phyloP scores from a whole-genome alignment of 768 basidiomycete species.

The Russula sp. region DNA sequence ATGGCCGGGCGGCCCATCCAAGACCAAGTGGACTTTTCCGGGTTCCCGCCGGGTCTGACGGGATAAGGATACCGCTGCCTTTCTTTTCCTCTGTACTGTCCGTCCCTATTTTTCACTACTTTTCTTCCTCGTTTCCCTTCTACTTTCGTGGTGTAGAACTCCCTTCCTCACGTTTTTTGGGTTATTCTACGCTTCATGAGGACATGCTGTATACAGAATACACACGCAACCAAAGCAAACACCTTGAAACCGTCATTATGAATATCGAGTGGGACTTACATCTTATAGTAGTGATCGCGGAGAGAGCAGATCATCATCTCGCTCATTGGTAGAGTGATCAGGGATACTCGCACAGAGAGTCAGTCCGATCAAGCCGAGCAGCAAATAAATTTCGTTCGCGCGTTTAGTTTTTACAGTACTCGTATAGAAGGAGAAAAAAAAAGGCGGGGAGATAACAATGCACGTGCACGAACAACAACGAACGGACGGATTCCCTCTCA shows the following conservation, averaged over 20 bases:
- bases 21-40: constrained; percentile 92
- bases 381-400: neutral
- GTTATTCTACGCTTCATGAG: neutral
- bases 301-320: neutral
- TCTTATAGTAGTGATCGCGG: neutral
- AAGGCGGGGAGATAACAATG: neutral
- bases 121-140: neutral
- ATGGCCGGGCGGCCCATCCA: constrained; percentile 63
- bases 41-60: constrained; percentile 76
- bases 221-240: neutral
- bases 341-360: no score
- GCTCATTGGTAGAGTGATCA: neutral
- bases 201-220: neutral
- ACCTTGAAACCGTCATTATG: neutral
- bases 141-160: neutral
- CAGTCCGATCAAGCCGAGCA: no score
- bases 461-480: neutral
- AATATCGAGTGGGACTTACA: neutral
- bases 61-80: constrained; percentile 26
- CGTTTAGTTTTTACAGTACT: constrained; percentile 7
- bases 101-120: neutral
- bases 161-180: neutral
- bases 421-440: neutral
- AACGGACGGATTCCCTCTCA: neutral
- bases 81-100: neutral